Evolutionary conservation across 768 basidiomycete species (phyloP).

Genomic region (Psilocybe sp.): DNA sequence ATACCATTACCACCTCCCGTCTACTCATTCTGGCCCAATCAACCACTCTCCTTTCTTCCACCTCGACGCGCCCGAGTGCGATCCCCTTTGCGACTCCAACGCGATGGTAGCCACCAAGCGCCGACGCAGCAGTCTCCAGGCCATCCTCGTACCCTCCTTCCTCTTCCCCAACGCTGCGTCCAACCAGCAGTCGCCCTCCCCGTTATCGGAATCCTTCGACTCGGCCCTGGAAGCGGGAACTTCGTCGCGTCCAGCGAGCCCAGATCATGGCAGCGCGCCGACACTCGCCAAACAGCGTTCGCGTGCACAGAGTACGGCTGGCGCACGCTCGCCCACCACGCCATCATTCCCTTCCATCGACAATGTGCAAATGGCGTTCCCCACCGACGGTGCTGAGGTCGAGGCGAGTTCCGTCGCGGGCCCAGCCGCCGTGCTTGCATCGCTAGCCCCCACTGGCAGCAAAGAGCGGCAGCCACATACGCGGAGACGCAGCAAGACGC

Average conservation of each 20-base stretch:
- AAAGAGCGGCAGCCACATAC: conserved; percentile 6
- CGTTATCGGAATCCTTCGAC: no score
- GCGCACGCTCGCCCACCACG: no score
- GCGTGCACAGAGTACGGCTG: no score
- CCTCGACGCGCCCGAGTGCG: no score
- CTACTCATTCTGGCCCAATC: not conserved
- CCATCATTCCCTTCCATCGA: no score
- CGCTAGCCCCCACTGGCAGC: not conserved
- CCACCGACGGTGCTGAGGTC: no score
- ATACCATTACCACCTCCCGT: conserved; percentile 14
- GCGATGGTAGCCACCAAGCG: conserved; percentile 32
- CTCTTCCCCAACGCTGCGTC: conserved; percentile 25
- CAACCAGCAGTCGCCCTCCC: conserved; percentile 11
- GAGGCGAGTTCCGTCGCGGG: not conserved
- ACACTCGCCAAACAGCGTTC: no score
- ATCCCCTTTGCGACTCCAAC: conserved; percentile 1
- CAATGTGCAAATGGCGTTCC: no score
- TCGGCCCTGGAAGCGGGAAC: no score
- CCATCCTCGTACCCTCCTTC: conserved; percentile 49
- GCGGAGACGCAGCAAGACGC: conserved; percentile 14
- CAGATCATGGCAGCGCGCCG: no score
- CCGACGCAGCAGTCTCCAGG: conserved; percentile 53
- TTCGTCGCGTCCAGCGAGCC: no score
- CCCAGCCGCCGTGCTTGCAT: not conserved
- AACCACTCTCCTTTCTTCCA: not conserved